Percentiles rank a stretch among this genome's conserved stretches.
Conservation (phyloP, 164 flowering plant species). For the Platanus orientalis region DNA sequence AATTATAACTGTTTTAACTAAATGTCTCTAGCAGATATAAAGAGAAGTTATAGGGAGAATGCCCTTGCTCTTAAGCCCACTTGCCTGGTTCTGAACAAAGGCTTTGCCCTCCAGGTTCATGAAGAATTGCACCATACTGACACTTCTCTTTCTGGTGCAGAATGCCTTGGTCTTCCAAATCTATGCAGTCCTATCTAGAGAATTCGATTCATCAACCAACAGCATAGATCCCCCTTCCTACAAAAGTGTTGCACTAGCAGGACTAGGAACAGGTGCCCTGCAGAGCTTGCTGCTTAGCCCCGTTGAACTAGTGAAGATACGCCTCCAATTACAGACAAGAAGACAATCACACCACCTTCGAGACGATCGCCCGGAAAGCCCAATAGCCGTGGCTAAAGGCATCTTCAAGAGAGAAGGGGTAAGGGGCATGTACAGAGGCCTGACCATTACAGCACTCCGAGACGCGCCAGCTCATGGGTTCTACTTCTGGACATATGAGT, state of each 20-base stretch:
- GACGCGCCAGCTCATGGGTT: conserved; percentile 75
- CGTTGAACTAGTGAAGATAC: conserved; percentile 78
- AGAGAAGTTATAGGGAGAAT: too few species aligned
- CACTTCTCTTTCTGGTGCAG: conserved; percentile 32
- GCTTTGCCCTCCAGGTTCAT: too few species aligned
- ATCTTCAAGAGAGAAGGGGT: conserved; percentile 54
- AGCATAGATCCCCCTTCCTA: conserved; percentile 68
- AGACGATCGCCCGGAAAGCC: conserved; percentile 29
- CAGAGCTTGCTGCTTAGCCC: conserved; percentile 75
- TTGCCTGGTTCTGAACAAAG: too few species aligned
- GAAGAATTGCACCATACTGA: too few species aligned
- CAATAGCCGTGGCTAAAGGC: conserved; percentile 39
- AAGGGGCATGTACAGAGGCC: conserved; percentile 66
- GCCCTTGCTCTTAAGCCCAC: too few species aligned
- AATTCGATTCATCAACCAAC: conserved; percentile 34
- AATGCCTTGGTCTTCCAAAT: conserved; percentile 88
- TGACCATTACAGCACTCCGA: conserved; percentile 62
- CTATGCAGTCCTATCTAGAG: conserved; percentile 65
- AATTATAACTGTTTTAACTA: too few species aligned
- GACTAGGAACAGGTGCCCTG: conserved; percentile 76
- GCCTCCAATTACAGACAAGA: conserved; percentile 52
- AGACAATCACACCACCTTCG: neutral
- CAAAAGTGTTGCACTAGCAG: conserved; percentile 69
- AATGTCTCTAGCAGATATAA: too few species aligned
- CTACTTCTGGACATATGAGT: conserved; percentile 89